Evolutionary conservation across 2,329 filamentous ascomycete species (phyloP).

Genomic region (Apiospora arundinis): DNA sequence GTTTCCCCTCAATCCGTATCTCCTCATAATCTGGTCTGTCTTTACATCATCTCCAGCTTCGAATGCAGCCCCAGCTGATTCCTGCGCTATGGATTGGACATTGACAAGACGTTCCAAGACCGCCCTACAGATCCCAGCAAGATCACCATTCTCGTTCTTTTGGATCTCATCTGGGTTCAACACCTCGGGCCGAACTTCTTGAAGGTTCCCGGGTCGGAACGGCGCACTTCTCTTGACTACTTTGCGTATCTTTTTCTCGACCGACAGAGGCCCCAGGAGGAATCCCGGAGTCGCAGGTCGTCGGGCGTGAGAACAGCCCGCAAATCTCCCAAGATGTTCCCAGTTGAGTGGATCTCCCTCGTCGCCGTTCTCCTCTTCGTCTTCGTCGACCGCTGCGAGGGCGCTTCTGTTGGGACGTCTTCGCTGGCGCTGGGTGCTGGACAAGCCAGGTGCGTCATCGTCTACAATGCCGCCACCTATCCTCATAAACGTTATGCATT

Average conservation of each 20-base stretch:
- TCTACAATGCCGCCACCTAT: constrained; percentile 63
- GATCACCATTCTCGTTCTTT: constrained; percentile 76
- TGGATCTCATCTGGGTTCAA: constrained; percentile 76
- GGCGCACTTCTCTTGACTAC: constrained; percentile 73
- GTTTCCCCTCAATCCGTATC: constrained; percentile 68
- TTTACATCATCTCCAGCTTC: constrained; percentile 55
- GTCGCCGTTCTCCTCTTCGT: constrained; percentile 70
- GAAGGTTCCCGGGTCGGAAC: constrained; percentile 70
- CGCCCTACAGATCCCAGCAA: constrained; percentile 78
- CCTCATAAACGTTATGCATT: constrained; percentile 88
- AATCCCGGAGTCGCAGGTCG: constrained; percentile 83
- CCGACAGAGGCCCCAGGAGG: constrained; percentile 84
- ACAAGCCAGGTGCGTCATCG: constrained; percentile 57
- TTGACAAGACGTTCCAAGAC: constrained; percentile 69
- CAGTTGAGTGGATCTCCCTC: constrained; percentile 84
- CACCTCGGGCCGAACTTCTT: constrained; percentile 79
- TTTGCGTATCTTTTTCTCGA: constrained; percentile 82
- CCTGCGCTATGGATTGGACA: constrained; percentile 54
- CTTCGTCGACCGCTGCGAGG: constrained; percentile 52
- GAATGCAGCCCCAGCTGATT: constrained; percentile 50
- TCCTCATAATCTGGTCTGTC: constrained; percentile 62
- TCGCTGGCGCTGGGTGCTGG: constrained; percentile 55
- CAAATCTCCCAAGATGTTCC: constrained; percentile 80
- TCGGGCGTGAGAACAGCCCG: constrained; percentile 74
- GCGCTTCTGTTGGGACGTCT: constrained; percentile 41